Evolutionary conservation across 1,284 basidiomycete species (phyloP), one percentile per base, ranked within the genome.

Genomic region (Apiotrichum akiyoshidainum): DNA sequence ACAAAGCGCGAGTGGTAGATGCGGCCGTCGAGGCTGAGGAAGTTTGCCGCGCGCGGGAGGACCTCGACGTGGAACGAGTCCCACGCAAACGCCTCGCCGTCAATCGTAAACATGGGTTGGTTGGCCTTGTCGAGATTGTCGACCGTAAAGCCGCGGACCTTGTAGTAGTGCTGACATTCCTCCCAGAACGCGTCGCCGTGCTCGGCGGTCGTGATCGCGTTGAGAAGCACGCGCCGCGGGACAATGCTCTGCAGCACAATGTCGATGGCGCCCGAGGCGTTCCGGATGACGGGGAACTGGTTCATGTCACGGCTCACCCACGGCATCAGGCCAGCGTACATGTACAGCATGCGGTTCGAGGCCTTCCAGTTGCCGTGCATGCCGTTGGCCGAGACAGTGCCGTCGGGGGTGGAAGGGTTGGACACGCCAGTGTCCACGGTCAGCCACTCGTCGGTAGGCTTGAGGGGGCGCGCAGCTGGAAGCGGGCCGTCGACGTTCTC

Each of bases 61-160:
- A 90, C 86, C 74, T 96, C 90, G 7, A 96, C 87, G 67, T 92
- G 86, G 74, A 88, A 93, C 57, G 87, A 83, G 66, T 87, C 83
- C 68, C 90, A 90, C 1, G 88, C 87, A 68, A 86, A 88, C 16
- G 79, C 75, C 78, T 98, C 94, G 17, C 94, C 94, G 70, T 98
- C 94, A 41, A 79, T 71, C 13, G 76, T 73, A 46, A 75, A 67
- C 10, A 61, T 58, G 14, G 63, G 63, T 80, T 90, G 75, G 64
- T 80, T 78, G 2, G 85, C 86, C 37, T 83, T 81, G 21, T 78
- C 73, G 8, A 86, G 78, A 13, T 89, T 88, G 65, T 86, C 87
- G 33, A 89, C 81, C 31, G 86, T 84, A 71, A 89, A 90, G 2
- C 89, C 88, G 47, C 73, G 70, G 9, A 70, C 48, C 75, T 92